phyloP scores from a whole-genome alignment of 2,329 filamentous ascomycete species.

The Fusarium nematophilum region DNA sequence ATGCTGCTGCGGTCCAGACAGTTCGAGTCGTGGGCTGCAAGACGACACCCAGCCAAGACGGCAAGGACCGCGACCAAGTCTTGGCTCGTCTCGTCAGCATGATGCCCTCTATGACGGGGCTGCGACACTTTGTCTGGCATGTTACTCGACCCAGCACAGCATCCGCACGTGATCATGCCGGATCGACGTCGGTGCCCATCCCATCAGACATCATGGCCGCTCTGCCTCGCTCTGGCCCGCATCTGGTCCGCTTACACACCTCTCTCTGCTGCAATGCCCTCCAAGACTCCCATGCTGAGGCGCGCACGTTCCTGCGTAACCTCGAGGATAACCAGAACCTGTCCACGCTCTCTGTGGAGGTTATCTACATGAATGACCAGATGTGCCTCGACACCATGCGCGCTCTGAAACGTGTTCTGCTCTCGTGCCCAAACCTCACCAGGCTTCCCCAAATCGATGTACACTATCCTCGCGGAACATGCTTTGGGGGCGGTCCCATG shows the following conservation, averaged over 20 bases:
- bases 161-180: not conserved
- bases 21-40: not conserved
- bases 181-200: constrained; percentile 1
- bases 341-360: not conserved
- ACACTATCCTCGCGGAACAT: constrained; percentile 1
- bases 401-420: not conserved
- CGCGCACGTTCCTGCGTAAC: not conserved
- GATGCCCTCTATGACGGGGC: not conserved
- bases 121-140: constrained; percentile 1
- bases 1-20: not conserved
- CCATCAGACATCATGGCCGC: constrained; percentile 4
- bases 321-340: constrained; percentile 11
- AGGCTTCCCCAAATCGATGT: constrained; percentile 5
- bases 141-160: not conserved
- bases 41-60: not conserved
- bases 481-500: not conserved
- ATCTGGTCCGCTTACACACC: constrained; percentile 5
- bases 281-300: constrained; percentile 5
- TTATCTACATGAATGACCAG: constrained; percentile 1
- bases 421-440: constrained; percentile 6
- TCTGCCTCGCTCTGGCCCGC: not conserved
- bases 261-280: constrained; percentile 4
- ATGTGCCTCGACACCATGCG: constrained; percentile 5
- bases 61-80: not conserved
- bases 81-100: constrained; percentile 1